Percentiles rank a stretch among this genome's conserved stretches.
phyloP scores from a whole-genome alignment of 768 basidiomycete species.

The Astraeus odoratus region DNA sequence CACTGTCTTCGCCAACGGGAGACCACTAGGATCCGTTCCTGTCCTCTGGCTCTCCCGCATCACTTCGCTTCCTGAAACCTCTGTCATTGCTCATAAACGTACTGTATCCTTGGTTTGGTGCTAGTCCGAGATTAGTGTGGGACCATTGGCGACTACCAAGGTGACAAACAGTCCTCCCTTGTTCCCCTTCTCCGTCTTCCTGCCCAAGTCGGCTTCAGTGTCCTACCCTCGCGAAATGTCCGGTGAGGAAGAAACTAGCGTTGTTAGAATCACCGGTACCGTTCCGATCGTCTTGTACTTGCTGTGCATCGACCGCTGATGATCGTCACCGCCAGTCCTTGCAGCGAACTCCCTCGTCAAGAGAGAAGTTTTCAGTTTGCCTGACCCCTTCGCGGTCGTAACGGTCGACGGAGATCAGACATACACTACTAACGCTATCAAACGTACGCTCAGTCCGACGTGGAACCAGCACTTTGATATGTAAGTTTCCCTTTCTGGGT shows the following conservation, averaged over 20 bases:
- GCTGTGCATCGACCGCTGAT: neutral
- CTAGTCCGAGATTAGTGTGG: no score
- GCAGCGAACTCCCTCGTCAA: constrained; percentile 71
- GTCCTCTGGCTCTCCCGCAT: no score
- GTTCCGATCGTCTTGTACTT: neutral
- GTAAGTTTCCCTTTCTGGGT: constrained; percentile 36
- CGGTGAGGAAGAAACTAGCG: constrained; percentile 6
- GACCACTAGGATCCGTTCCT: no score
- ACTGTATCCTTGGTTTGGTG: no score
- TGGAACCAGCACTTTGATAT: constrained; percentile 87
- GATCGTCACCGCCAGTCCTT: constrained; percentile 46
- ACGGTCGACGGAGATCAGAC: constrained; percentile 83
- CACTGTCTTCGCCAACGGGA: no score
- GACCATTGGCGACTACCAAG: no score
- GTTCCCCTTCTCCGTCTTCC: neutral
- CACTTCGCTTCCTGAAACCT: no score
- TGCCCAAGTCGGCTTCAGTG: neutral
- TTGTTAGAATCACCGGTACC: constrained; percentile 23
- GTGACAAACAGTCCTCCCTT: neutral
- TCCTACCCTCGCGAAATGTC: constrained; percentile 12
- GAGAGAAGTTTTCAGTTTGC: constrained; percentile 72
- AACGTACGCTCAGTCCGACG: constrained; percentile 60
- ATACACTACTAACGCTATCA: constrained; percentile 66
- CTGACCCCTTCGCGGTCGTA: constrained; percentile 85
- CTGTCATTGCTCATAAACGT: no score